Percentiles rank a stretch among this genome's conserved stretches.
phyloP scores from a whole-genome alignment of 441 rosid species.

The California macrophylla region DNA sequence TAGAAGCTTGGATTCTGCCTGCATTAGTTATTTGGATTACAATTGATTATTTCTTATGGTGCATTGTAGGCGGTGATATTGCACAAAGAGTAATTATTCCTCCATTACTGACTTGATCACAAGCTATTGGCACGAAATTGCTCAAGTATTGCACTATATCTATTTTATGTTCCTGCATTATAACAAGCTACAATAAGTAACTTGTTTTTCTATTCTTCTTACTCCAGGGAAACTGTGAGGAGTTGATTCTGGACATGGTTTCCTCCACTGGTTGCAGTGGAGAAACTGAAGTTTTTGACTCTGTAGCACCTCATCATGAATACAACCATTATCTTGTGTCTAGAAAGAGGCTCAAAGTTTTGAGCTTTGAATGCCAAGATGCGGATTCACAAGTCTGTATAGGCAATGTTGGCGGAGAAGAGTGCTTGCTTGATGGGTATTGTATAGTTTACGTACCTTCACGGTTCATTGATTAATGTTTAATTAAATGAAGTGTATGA shows the following conservation, averaged over 20 bases:
- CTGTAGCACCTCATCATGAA: conserved; percentile 17
- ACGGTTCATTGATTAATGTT: neutral
- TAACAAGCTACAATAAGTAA: neutral
- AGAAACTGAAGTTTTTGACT: conserved; percentile 4
- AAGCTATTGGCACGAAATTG: neutral
- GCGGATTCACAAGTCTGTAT: conserved; percentile 20
- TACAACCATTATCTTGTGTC: conserved; percentile 13
- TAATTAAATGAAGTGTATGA: neutral
- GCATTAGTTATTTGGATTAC: neutral
- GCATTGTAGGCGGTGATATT: neutral
- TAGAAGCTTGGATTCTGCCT: neutral
- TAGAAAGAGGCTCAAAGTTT: conserved; percentile 34
- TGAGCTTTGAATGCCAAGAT: conserved; percentile 20
- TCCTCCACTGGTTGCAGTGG: conserved; percentile 23
- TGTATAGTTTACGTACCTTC: neutral
- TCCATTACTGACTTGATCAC: neutral
- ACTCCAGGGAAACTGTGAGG: neutral
- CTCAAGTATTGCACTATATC: neutral
- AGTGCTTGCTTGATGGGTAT: conserved; percentile 35
- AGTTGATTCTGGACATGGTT: conserved; percentile 34
- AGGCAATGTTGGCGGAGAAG: conserved; percentile 26
- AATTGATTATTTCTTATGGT: neutral
- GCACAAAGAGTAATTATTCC: neutral
- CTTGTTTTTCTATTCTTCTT: neutral
- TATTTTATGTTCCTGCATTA: neutral